Evolutionary conservation across 345 rosid genomes (phyloP).

Genomic region (Dimocarpus longan): DNA sequence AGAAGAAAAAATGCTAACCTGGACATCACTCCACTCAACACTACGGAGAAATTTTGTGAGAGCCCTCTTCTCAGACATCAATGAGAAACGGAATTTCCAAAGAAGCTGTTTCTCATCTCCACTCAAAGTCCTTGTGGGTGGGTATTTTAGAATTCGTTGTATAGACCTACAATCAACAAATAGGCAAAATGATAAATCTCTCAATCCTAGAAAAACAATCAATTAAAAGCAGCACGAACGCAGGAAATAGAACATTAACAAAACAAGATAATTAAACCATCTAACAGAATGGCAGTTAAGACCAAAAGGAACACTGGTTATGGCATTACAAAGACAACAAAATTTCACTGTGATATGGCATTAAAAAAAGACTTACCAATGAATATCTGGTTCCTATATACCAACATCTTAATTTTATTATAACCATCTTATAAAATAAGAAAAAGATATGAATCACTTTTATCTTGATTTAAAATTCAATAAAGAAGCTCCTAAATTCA

Average conservation of each 20-base stretch:
- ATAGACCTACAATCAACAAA: slow-evolving; percentile 61
- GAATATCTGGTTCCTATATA: not conserved
- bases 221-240: not conserved
- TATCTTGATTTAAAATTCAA: not conserved
- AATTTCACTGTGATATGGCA: not conserved
- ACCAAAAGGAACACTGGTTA: not conserved
- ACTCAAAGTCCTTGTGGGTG: slow-evolving; percentile 84
- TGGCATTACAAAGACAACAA: not conserved
- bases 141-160: slow-evolving; percentile 82
- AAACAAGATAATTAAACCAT: slow-evolving; percentile 15
- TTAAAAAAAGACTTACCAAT: not conserved
- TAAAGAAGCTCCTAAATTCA: not conserved
- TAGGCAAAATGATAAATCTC: slow-evolving; percentile 19
- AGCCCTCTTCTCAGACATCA: slow-evolving; percentile 95
- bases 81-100: slow-evolving; percentile 95
- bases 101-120: slow-evolving; percentile 98
- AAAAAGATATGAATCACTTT: not conserved
- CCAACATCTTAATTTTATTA: not conserved
- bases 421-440: not conserved
- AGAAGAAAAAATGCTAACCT: slow-evolving; percentile 50
- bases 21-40: slow-evolving; percentile 99
- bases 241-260: not conserved
- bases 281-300: not conserved
- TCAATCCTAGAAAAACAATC: slow-evolving; percentile 6
- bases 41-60: slow-evolving; percentile 93